Percentiles rank a stretch among this genome's conserved stretches.
Conservation (phyloP, 2,329 filamentous ascomycete genomes). For the Aspergillus udagawae region DNA sequence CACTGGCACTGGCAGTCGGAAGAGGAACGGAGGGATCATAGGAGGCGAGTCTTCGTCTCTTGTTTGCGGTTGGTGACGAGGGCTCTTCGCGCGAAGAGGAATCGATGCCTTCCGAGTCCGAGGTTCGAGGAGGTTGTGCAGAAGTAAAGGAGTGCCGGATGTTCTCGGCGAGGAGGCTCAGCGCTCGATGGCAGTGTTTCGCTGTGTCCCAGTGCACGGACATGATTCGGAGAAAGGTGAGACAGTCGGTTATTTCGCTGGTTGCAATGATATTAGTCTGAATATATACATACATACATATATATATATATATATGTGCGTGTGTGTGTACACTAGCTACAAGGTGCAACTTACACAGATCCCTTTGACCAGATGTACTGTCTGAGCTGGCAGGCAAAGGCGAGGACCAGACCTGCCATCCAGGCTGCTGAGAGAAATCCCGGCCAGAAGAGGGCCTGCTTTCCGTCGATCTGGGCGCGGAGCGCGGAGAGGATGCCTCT, state of each 20-base stretch:
- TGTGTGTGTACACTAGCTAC: no score
- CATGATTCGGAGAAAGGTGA: conserved; percentile 31
- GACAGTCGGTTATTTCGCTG: conserved; percentile 35
- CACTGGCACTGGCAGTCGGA: not conserved
- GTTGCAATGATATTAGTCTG: not conserved
- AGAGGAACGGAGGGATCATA: not conserved
- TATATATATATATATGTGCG: no score
- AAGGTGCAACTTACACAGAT: conserved; percentile 17
- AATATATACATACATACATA: no score
- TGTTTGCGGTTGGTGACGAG: not conserved
- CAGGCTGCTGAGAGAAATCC: conserved; percentile 38
- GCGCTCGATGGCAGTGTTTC: conserved; percentile 35
- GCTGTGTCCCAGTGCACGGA: conserved; percentile 39
- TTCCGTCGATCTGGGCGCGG: conserved; percentile 27
- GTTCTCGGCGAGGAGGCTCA: conserved; percentile 30
- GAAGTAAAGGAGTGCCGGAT: conserved; percentile 19
- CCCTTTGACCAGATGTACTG: conserved; percentile 36
- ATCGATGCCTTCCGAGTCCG: not conserved
- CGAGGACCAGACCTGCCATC: conserved; percentile 41
- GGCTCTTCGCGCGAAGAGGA: not conserved
- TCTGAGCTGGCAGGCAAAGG: conserved; percentile 39
- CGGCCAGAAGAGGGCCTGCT: conserved; percentile 37
- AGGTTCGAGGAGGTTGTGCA: conserved; percentile 1
- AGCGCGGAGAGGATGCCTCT: conserved; percentile 36
- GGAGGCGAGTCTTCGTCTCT: not conserved